Evolutionary conservation across 1,284 basidiomycete genomes (phyloP).

Genomic region (Sanghuangporus weigelae): DNA sequence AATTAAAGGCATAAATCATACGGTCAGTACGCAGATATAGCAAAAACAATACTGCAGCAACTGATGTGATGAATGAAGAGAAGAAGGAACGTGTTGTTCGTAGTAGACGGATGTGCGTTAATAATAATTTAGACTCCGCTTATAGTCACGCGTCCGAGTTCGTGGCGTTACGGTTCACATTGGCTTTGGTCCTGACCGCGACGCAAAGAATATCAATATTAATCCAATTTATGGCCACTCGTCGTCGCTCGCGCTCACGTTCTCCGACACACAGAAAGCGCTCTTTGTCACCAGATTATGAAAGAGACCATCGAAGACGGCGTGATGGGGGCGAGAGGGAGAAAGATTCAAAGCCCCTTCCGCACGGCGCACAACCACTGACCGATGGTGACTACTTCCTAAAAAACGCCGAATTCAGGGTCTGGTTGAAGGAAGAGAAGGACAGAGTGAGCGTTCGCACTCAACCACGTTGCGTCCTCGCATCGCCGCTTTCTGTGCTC

Average conservation of each 20-base stretch:
- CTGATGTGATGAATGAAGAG: too few relatives aligned
- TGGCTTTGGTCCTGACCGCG: not conserved
- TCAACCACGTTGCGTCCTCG: not conserved
- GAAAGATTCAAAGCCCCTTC: conserved; percentile 23
- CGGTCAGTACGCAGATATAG: not conserved
- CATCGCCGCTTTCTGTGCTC: not conserved
- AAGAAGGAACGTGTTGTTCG: too few relatives aligned
- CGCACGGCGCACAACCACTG: conserved; percentile 49
- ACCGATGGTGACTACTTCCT: conserved; percentile 73
- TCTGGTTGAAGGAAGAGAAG: conserved; percentile 77
- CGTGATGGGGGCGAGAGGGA: not conserved
- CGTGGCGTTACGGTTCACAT: not conserved
- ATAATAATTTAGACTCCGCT: not conserved
- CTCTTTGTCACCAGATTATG: not conserved
- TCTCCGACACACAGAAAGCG: not conserved
- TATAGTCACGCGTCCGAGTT: not conserved
- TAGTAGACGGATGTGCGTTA: too few relatives aligned
- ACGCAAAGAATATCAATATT: not conserved
- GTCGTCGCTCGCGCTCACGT: not conserved
- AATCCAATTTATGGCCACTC: not conserved
- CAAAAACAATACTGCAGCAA: too few relatives aligned
- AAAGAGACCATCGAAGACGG: not conserved
- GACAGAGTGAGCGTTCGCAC: conserved; percentile 47
- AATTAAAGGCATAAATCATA: not conserved
- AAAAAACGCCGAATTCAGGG: conserved; percentile 69